Evolutionary conservation across 352 stramenopile genomes (phyloP).

Genomic region (Hyaloperonospora brassicae): DNA sequence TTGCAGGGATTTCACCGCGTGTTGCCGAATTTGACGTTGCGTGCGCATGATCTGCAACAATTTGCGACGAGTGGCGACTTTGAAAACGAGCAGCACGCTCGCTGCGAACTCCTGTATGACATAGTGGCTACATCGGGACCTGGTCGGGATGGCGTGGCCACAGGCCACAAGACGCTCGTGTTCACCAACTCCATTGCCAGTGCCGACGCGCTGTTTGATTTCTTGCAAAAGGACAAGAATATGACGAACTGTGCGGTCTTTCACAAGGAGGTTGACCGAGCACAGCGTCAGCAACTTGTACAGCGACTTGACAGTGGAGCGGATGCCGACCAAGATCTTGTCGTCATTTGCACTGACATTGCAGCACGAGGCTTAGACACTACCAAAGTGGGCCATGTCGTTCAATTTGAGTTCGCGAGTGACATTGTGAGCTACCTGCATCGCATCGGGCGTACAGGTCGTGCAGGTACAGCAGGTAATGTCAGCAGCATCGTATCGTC

Average conservation of each 20-base stretch:
- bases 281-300: constrained; percentile 42
- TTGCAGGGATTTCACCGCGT: constrained; percentile 65
- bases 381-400: constrained; percentile 56
- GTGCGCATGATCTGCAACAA: constrained; percentile 34
- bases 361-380: constrained; percentile 66
- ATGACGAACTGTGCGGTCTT: constrained; percentile 33
- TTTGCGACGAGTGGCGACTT: constrained; percentile 17
- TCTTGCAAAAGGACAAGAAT: constrained; percentile 34
- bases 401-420: constrained; percentile 76
- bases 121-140: constrained; percentile 30
- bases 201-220: constrained; percentile 45
- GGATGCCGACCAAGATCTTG: constrained; percentile 21
- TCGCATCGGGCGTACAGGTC: constrained; percentile 65
- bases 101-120: constrained; percentile 38
- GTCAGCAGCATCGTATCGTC: constrained; percentile 64
- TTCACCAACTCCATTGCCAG: constrained; percentile 75
- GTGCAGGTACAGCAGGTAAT: constrained; percentile 38
- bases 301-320: constrained; percentile 29
- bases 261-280: constrained; percentile 57
- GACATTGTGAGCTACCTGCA: constrained; percentile 80
- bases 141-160: background rate
- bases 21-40: constrained; percentile 39
- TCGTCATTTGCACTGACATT: constrained; percentile 75
- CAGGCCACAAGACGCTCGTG: constrained; percentile 43
- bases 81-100: constrained; percentile 23